Base-by-base conservation (phyloP, 2,329 filamentous ascomycete species). In the Penicillium sp. region DNA sequence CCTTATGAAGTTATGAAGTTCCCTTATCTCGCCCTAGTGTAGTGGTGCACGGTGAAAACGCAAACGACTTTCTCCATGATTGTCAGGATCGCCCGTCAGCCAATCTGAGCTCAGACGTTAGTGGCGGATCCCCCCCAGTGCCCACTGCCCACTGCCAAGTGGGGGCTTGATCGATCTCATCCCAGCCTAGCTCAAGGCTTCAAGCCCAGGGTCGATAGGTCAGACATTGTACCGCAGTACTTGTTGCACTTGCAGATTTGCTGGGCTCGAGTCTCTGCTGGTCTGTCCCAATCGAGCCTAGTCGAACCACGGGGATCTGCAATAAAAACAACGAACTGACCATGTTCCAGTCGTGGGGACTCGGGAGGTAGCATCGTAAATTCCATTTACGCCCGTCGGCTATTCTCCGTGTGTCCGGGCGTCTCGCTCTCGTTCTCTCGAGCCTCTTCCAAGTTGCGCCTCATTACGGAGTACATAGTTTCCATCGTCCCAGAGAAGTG, bases 141-240 rank as follows among this genome's bases (percentile, higher is more conserved):
- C n/a, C n/a, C n/a, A n/a, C n/a, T n/a, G n/a, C n/a, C 52, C 22
- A 39, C 42, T 50, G 56, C 22, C 17, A 57, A 39, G 50, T 50
- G 56, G 42, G 38, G 45, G 39, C 31, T 54, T 54, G 60, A 62
- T 57, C 60, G 57, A 60, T 62, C 57, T 45, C 35, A 34, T 57
- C 37, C 41, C 17, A 15, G 28, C 54, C 15, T 37, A n/a, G 49
- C 10, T 39, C 12, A 20, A 20, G 20, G 20, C 20, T 20, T 20
- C 20, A 17, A 17, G 25, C 38, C 39, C 15, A 20, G 50, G 50
- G 7, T 39, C 58, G 57, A 60, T 50, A 60, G 58, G 63, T 65
- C 63, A 61, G 57, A 62, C 57, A 56, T 63, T 58, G 34, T 20
- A 47, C 43, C 14, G 22, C 25, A 14, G 42, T 28, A 25, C 22